phyloP scores from a whole-genome alignment of 1,284 basidiomycete genomes.

The Tilletia horrida region DNA sequence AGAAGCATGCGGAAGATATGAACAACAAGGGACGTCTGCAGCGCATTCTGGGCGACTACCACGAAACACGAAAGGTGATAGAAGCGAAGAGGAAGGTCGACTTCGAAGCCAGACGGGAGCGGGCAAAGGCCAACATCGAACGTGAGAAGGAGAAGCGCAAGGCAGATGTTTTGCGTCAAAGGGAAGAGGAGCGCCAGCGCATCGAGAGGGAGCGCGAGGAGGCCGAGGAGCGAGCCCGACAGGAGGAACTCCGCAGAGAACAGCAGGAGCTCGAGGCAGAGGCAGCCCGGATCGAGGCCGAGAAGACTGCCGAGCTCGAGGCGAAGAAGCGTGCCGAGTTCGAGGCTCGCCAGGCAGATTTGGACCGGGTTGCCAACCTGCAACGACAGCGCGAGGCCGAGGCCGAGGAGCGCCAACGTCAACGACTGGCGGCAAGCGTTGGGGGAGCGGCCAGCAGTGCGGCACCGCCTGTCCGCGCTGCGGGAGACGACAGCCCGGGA shows the following conservation, averaged over 20 bases:
- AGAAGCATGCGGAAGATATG: constrained; percentile 69
- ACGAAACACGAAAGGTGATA: constrained; percentile 64
- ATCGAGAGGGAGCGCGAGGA: constrained; percentile 34
- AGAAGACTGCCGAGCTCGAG: constrained; percentile 48
- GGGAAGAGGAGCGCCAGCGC: constrained; percentile 23
- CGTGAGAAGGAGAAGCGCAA: constrained; percentile 77
- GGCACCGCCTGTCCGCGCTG: background rate
- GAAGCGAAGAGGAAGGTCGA: constrained; percentile 69
- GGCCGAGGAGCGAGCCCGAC: constrained; percentile 36
- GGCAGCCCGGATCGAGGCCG: constrained; percentile 39
- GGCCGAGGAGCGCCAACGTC: constrained; percentile 26
- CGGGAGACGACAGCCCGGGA: background rate
- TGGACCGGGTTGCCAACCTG: constrained; percentile 41
- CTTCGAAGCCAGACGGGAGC: constrained; percentile 65
- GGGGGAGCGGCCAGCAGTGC: background rate
- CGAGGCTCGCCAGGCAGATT: constrained; percentile 48
- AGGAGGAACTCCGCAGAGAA: constrained; percentile 28
- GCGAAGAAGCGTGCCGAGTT: constrained; percentile 51
- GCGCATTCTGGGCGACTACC: constrained; percentile 74
- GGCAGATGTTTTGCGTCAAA: constrained; percentile 34
- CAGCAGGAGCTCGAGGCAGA: constrained; percentile 36
- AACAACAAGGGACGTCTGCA: constrained; percentile 73
- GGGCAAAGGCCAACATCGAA: constrained; percentile 70
- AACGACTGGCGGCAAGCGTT: background rate
- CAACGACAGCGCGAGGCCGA: constrained; percentile 47